A percentile compares a stretch with the other conserved stretches of the same genome.
These are phyloP conservation scores for Rhodotorula sp. DNA, from an alignment of 1,284 basidiomycete genomes.

Conservation along the genomic window DNA sequence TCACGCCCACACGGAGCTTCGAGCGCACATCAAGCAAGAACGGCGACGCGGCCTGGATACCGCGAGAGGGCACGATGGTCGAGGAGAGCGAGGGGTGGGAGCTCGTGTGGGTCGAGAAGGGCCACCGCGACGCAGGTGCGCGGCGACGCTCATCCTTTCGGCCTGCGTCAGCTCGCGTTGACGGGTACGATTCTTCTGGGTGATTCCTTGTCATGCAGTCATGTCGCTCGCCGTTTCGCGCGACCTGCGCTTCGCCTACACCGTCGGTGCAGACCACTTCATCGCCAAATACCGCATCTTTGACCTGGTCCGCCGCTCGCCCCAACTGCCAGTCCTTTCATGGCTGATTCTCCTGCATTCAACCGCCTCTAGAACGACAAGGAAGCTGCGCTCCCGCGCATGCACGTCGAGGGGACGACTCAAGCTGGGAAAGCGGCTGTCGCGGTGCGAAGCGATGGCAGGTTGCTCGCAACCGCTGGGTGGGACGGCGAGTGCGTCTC, in stretches of 20 bases:
- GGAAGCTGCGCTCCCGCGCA: neutral
- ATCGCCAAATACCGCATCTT: constrained; percentile 37
- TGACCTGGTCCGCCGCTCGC: constrained; percentile 5
- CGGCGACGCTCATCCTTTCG: neutral
- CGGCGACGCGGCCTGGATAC: neutral
- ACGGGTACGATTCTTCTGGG: no score
- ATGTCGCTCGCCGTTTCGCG: constrained; percentile 38
- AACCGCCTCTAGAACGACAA: constrained; percentile 8
- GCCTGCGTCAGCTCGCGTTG: neutral
- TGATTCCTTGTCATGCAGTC: constrained; percentile 12
- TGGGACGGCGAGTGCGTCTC: constrained; percentile 45
- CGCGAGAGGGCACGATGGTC: neutral
- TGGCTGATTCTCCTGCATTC: neutral
- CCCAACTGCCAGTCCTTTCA: neutral
- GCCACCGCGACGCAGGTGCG: constrained; percentile 44
- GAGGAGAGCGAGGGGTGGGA: constrained; percentile 41
- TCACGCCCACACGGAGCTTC: constrained; percentile 10
- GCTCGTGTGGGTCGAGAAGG: constrained; percentile 37
- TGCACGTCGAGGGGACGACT: constrained; percentile 8
- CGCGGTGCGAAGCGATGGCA: constrained; percentile 32
- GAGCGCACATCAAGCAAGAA: no score
- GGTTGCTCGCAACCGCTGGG: constrained; percentile 41
- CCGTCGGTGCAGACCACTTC: constrained; percentile 41
- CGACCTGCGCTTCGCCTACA: constrained; percentile 28
- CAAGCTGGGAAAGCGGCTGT: constrained; percentile 34